Evolutionary conservation across 345 rosid species (phyloP).

Genomic region (Citrus sp.): DNA sequence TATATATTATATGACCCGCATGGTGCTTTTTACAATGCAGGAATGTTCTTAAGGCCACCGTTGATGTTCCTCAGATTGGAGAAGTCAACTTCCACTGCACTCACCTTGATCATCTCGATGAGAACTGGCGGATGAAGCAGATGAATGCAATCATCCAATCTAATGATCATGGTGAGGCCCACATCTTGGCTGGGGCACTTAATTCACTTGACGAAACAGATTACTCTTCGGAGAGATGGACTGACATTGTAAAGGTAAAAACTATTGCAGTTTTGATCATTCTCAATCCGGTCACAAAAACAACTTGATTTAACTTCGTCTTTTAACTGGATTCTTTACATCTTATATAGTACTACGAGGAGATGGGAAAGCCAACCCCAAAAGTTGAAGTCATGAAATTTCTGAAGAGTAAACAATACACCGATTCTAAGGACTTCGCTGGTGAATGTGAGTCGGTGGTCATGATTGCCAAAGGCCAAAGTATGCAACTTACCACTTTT

Average conservation of each 20-base stretch:
- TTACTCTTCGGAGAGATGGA: constrained; percentile 80
- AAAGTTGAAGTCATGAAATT: constrained; percentile 83
- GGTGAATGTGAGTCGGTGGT: constrained; percentile 94
- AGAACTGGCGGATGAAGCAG: constrained; percentile 94
- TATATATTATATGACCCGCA: background rate
- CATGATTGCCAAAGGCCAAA: constrained; percentile 93
- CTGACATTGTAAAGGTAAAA: constrained; percentile 75
- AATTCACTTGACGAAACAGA: constrained; percentile 82
- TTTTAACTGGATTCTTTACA: background rate
- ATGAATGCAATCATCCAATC: constrained; percentile 67
- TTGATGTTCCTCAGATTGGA: constrained; percentile 72
- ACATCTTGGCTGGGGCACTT: constrained; percentile 81
- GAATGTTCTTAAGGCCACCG: constrained; percentile 80
- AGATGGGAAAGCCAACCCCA: constrained; percentile 93
- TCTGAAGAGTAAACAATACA: constrained; percentile 66
- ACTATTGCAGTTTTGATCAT: background rate
- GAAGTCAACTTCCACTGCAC: constrained; percentile 90
- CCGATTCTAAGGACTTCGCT: constrained; percentile 83
- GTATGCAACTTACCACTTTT: constrained; percentile 28
- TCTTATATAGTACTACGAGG: constrained; percentile 72
- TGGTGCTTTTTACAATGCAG: constrained; percentile 20
- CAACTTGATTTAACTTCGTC: background rate
- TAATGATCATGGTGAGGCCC: constrained; percentile 40
- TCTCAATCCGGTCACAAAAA: too few relatives aligned
- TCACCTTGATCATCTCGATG: constrained; percentile 87